Base-by-base conservation (phyloP, 2,329 filamentous ascomycete species). In the Pseudocercospora eumusae region DNA sequence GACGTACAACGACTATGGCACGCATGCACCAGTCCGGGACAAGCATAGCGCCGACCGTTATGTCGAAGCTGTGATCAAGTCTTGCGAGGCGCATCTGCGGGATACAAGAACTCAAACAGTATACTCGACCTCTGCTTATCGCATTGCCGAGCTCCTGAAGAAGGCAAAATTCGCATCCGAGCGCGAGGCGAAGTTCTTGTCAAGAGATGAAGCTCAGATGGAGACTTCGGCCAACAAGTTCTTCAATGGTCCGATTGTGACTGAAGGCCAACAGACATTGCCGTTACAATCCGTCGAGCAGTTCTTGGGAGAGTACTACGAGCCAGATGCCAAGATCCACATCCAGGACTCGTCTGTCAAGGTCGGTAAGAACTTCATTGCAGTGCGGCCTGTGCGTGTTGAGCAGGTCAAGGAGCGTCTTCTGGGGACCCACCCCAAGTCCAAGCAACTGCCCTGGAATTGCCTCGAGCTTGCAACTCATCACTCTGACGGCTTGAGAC, bases 391-490 rank as follows among this genome's bases (percentile, higher is more conserved):
- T 27, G 68, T 71, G 36, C 66, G 56, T 18, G 65, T 74, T 49
- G 49, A 57, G 8, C 49, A 62, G n/a, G 66, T 74, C 36, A 74
- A 73, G 54, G 56, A 68, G 50, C 70, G 71, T 47, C 55, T 45
- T 13, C n/a, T 58, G 0, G 49, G 59, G n/a, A 63, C 53, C 36
- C 13, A 40, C 6, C 56, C 56, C 10, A 36, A 59, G 3, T 49
- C 53, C 6, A 44, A 60, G 18, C 54, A 66, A 36, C 50, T 54
- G 21, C 71, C 73, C 5, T 73, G 72, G 73, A 75, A 75, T 55
- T 68, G 66, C 20, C 67, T 75, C 3, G 73, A 75, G 63, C 68
- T 75, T 9, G 70, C 73, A 1, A 68, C 70, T 3, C 73, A 73
- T 56, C 62, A 64, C 42, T 72, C 73, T 18, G 73, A 75, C 53